These are phyloP conservation scores for Casaregolazyma suthepensis DNA, from an alignment of 1,139 yeast genomes.

Conservation along the genomic window DNA sequence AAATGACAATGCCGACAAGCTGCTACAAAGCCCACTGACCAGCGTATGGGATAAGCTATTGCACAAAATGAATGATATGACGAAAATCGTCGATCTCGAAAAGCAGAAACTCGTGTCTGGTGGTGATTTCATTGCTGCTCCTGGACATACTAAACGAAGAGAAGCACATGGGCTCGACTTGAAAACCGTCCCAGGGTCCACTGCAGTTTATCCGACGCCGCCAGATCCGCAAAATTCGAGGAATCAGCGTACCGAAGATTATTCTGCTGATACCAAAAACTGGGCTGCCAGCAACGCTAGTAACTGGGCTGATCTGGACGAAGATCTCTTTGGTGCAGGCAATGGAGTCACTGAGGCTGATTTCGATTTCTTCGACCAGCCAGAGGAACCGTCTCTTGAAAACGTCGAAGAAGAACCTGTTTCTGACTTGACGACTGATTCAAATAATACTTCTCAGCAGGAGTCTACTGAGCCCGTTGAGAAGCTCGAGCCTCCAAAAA, in stretches of 20 bases:
- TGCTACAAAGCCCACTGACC: background rate
- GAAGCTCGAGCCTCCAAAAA: background rate
- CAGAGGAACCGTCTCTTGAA: slow-evolving; percentile 16
- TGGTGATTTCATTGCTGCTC: background rate
- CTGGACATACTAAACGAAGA: background rate
- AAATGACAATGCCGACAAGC: slow-evolving; percentile 11
- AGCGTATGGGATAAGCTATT: slow-evolving; percentile 7
- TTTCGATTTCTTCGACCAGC: slow-evolving; percentile 39
- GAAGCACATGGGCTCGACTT: background rate
- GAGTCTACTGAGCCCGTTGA: background rate
- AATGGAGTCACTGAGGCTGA: slow-evolving; percentile 38
- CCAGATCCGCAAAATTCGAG: slow-evolving; percentile 29
- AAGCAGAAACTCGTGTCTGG: background rate
- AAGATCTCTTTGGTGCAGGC: slow-evolving; percentile 39
- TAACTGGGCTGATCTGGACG: slow-evolving; percentile 36
- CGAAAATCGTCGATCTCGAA: background rate
- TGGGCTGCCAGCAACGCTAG: slow-evolving; percentile 23
- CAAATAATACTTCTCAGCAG: background rate
- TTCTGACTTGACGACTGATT: background rate
- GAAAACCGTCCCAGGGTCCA: background rate
- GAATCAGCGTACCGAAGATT: slow-evolving; percentile 11
- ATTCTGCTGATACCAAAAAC: slow-evolving; percentile 14
- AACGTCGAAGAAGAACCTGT: background rate
- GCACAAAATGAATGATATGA: slow-evolving; percentile 2
- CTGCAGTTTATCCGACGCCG: slow-evolving; percentile 32